phyloP scores from a whole-genome alignment of 352 stramenopile species.

The Pythium aristosporum region DNA sequence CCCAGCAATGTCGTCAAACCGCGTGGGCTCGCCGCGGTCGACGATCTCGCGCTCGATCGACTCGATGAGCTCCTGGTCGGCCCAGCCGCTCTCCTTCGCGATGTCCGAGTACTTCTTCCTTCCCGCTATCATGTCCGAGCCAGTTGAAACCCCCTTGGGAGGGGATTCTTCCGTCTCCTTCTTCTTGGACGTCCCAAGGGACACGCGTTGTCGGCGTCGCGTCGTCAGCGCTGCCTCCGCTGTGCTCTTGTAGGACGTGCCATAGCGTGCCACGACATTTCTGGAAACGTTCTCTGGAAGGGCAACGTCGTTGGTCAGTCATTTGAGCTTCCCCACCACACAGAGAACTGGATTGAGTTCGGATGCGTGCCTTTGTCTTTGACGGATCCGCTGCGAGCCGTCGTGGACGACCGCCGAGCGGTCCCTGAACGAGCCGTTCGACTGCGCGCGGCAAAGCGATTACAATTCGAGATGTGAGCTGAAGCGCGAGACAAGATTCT shows the following conservation, averaged over 20 bases:
- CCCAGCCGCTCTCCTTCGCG: constrained; percentile 72
- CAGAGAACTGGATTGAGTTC: not conserved
- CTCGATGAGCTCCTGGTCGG: constrained; percentile 83
- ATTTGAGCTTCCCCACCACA: not conserved
- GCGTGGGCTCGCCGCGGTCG: constrained; percentile 62
- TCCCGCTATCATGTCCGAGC: constrained; percentile 36
- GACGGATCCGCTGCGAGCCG: not conserved
- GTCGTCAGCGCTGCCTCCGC: constrained; percentile 23
- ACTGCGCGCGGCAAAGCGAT: not conserved
- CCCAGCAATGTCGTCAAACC: constrained; percentile 76
- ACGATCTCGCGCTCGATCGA: constrained; percentile 88
- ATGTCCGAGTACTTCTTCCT: constrained; percentile 85
- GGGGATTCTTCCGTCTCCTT: constrained; percentile 13
- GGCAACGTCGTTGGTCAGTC: not conserved
- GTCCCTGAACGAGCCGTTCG: constrained; percentile 11
- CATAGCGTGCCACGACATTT: constrained; percentile 23
- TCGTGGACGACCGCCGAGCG: constrained; percentile 6
- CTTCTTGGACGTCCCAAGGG: constrained; percentile 7
- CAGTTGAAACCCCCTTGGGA: not conserved
- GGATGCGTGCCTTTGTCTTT: constrained; percentile 18
- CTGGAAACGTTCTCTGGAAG: constrained; percentile 23
- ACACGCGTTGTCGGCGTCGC: constrained; percentile 10
- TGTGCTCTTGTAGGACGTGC: constrained; percentile 28
- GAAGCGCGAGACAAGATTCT: not conserved
- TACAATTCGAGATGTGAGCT: not conserved